Evolutionary conservation across 768 basidiomycete species (phyloP).

Genomic region (Mycena olivaceomarginata): DNA sequence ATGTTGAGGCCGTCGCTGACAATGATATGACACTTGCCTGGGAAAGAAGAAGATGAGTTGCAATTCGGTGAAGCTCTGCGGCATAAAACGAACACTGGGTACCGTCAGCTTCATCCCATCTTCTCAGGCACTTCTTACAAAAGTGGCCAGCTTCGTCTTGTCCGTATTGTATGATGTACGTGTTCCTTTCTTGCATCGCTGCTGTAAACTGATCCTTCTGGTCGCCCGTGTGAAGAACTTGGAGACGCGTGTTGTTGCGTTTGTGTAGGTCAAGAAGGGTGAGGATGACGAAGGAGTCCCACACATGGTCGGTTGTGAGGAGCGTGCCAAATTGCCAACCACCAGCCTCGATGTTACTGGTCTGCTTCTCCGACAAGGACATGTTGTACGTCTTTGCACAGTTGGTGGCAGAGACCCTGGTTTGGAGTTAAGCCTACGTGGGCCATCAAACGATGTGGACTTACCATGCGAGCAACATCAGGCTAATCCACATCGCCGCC

Average conservation of each 20-base stretch:
- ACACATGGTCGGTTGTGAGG: slow-evolving; percentile 50
- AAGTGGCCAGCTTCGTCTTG: slow-evolving; percentile 14
- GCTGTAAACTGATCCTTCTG: slow-evolving; percentile 21
- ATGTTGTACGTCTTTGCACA: slow-evolving; percentile 42
- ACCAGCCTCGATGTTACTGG: slow-evolving; percentile 14
- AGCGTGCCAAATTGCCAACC: slow-evolving; percentile 46
- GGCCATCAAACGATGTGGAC: neutral
- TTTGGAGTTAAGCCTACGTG: no score
- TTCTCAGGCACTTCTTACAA: slow-evolving; percentile 20
- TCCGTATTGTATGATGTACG: neutral
- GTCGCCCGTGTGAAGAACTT: neutral
- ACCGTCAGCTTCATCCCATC: slow-evolving; percentile 3
- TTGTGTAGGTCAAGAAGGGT: slow-evolving; percentile 51
- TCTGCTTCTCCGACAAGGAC: slow-evolving; percentile 27
- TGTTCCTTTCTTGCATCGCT: slow-evolving; percentile 22
- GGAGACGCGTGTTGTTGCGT: slow-evolving; percentile 32
- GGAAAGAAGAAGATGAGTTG: neutral
- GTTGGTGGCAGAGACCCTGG: slow-evolving; percentile 46
- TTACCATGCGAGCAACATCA: slow-evolving; percentile 49
- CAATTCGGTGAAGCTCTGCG: neutral
- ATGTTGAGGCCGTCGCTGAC: slow-evolving; percentile 42
- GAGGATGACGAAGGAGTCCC: slow-evolving; percentile 13
- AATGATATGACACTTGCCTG: slow-evolving; percentile 36
- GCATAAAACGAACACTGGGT: neutral
- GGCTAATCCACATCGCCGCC: slow-evolving; percentile 41